Evolutionary conservation across 2,329 filamentous ascomycete genomes (phyloP).

Genomic region (Pyricularia sp.): DNA sequence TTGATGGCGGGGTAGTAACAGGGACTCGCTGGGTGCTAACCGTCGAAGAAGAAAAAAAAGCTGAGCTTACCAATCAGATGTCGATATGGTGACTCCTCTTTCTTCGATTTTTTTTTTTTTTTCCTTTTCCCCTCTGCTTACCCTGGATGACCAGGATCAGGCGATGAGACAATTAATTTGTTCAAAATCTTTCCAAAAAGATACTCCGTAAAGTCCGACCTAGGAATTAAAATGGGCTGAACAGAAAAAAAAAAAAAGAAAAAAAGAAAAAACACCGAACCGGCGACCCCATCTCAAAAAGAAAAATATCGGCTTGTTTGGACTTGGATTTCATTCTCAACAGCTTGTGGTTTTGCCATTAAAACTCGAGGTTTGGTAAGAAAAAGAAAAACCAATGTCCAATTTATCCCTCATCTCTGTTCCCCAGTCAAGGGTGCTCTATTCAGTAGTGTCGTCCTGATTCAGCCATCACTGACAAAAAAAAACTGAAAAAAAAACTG

Average conservation of each 20-base stretch:
- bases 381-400: neutral
- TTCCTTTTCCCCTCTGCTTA: neutral
- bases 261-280: no score
- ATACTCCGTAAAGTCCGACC: conserved; percentile 9
- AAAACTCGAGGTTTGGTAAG: no score
- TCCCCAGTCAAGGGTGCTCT: neutral
- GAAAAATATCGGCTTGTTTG: no score
- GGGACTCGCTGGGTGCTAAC: neutral
- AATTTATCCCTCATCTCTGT: neutral
- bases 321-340: no score
- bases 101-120: neutral
- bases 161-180: neutral
- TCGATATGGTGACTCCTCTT: neutral
- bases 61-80: neutral
- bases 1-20: neutral
- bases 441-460: neutral
- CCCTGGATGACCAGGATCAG: neutral
- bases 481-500: neutral
- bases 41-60: neutral
- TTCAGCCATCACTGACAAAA: neutral
- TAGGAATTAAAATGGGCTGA: conserved; percentile 9
- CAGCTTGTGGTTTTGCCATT: no score
- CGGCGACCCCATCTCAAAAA: no score
- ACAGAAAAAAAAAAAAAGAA: conserved; percentile 2
- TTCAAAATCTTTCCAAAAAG: neutral